These are phyloP conservation scores for Boletus rex-veris DNA, from an alignment of 768 basidiomycete genomes.

Conservation along the genomic window DNA sequence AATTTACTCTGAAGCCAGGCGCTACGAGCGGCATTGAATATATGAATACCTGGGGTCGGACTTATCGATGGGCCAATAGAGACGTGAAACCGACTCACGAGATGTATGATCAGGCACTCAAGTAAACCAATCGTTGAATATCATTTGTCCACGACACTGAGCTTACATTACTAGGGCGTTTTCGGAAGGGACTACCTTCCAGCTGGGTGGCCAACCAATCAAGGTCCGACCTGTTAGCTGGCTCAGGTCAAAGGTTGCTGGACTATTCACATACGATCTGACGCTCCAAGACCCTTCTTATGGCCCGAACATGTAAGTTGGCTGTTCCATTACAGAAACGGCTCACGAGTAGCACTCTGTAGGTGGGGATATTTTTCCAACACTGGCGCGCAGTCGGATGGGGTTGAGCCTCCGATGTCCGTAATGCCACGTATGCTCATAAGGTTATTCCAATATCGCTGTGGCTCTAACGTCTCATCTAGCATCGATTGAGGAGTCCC, in stretches of 20 bases:
- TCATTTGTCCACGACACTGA: not conserved
- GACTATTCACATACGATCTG: conserved; percentile 16
- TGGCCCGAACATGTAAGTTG: conserved; percentile 11
- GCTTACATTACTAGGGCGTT: not conserved
- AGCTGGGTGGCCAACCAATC: not conserved
- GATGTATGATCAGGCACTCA: conserved; percentile 4
- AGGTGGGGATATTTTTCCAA: conserved; percentile 16
- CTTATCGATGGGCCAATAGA: conserved; percentile 12
- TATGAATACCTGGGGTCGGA: conserved; percentile 7
- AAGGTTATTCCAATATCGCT: not conserved
- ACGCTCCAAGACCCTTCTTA: conserved; percentile 7
- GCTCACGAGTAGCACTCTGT: not conserved
- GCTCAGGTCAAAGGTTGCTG: conserved; percentile 17
- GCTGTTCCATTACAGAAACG: not conserved
- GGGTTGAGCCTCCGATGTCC: conserved; percentile 1
- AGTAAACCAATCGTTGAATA: not conserved
- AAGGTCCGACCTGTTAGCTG: conserved; percentile 1
- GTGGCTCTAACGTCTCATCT: not conserved
- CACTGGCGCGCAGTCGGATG: not conserved
- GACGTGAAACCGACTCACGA: not conserved
- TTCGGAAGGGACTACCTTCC: not conserved
- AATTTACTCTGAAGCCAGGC: not conserved
- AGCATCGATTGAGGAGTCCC: conserved; percentile 18
- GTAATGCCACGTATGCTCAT: not conserved
- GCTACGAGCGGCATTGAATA: not conserved